Conservation (phyloP, 2,329 filamentous ascomycete species). For the Ceratocystis albifundus region DNA sequence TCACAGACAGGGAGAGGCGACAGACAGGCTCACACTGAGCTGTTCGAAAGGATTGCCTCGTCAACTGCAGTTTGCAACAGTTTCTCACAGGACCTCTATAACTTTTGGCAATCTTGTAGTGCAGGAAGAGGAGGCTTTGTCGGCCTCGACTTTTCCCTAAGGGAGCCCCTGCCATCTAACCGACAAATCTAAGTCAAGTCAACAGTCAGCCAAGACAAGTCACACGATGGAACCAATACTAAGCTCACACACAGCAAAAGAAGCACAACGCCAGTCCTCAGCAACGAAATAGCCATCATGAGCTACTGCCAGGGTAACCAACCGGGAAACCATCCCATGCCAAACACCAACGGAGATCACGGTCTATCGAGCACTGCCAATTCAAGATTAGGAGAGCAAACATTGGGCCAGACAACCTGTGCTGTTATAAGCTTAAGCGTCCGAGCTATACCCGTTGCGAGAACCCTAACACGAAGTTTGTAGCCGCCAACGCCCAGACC, state of each 20-base stretch:
- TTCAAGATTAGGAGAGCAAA: conserved; percentile 1
- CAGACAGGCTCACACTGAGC: too few relatives aligned
- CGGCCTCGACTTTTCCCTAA: background rate
- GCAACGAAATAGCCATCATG: background rate
- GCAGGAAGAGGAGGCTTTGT: background rate
- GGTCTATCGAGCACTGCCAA: background rate
- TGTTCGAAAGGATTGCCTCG: too few relatives aligned
- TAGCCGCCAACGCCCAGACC: too few relatives aligned
- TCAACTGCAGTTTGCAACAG: too few relatives aligned
- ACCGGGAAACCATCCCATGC: background rate
- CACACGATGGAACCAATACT: background rate
- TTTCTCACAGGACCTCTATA: too few relatives aligned
- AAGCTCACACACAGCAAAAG: background rate
- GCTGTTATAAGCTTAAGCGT: too few relatives aligned
- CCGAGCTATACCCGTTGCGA: too few relatives aligned
- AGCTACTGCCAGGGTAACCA: conserved; percentile 5
- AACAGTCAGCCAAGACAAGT: background rate
- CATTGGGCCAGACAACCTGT: too few relatives aligned
- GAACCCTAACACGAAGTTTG: too few relatives aligned
- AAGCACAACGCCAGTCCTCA: background rate
- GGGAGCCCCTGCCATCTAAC: background rate
- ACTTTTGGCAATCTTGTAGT: too few relatives aligned
- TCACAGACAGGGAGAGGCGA: background rate
- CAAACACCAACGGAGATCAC: background rate
- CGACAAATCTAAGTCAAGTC: background rate